phyloP scores from a whole-genome alignment of 352 stramenopile genomes.

The Pythium insidiosum region DNA sequence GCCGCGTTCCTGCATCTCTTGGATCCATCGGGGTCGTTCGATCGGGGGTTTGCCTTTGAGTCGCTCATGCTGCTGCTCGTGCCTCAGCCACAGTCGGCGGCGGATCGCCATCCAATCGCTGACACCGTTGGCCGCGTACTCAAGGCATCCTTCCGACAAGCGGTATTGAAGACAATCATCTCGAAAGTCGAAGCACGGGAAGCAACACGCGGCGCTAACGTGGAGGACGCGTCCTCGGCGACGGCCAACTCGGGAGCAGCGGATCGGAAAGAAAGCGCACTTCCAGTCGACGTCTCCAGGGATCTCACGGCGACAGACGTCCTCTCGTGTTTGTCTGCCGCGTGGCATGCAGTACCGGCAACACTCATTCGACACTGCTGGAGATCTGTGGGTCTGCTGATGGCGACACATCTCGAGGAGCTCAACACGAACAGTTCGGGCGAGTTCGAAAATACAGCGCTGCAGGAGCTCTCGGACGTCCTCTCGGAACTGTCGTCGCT shows the following conservation, averaged over 20 bases:
- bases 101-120: slow-evolving; percentile 41
- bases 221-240: too few species aligned
- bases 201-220: slow-evolving; percentile 8
- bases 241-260: too few species aligned
- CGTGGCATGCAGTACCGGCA: slow-evolving; percentile 13
- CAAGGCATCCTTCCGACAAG: slow-evolving; percentile 48
- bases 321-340: slow-evolving; percentile 6
- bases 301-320: slow-evolving; percentile 2
- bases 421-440: slow-evolving; percentile 20
- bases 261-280: too few species aligned
- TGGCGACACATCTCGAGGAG: slow-evolving; percentile 8
- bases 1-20: slow-evolving; percentile 51
- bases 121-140: slow-evolving; percentile 48
- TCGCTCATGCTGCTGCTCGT: slow-evolving; percentile 57
- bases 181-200: slow-evolving; percentile 15
- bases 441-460: slow-evolving; percentile 3
- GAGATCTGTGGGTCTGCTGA: slow-evolving; percentile 16
- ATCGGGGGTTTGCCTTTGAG: slow-evolving; percentile 55
- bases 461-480: too few species aligned
- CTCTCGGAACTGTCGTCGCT: too few species aligned
- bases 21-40: slow-evolving; percentile 47
- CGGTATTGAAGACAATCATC: slow-evolving; percentile 40
- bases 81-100: slow-evolving; percentile 28
- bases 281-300: slow-evolving; percentile 1
- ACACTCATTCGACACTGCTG: slow-evolving; percentile 19